Conservation (phyloP, 148 eudicot genomes). For the Spergularia marina region DNA sequence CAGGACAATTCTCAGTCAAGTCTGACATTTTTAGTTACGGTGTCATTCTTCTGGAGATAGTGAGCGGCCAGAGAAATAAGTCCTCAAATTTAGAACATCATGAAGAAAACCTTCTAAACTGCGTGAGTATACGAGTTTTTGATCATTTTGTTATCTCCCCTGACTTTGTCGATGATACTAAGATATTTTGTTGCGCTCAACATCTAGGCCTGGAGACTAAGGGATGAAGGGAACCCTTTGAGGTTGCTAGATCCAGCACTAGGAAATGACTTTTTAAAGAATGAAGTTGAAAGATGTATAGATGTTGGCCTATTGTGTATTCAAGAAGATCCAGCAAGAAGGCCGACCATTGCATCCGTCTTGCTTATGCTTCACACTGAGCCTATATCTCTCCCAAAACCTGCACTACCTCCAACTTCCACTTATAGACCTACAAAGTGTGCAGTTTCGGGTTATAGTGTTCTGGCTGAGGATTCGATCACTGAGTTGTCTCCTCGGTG, state of each 20-base stretch:
- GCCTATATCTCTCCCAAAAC: conserved; percentile 13
- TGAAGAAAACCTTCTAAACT: conserved; percentile 20
- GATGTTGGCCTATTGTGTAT: conserved; percentile 30
- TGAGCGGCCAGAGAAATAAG: conserved; percentile 33
- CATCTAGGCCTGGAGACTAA: conserved; percentile 28
- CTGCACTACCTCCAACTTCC: conserved; percentile 14
- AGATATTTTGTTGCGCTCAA: background rate
- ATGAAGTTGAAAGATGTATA: conserved; percentile 29
- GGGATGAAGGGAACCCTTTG: conserved; percentile 16
- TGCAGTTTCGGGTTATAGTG: background rate
- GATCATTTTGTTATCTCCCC: background rate
- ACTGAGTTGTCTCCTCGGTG: conserved; percentile 16
- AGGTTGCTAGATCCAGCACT: conserved; percentile 22
- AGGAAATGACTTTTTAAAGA: conserved; percentile 3
- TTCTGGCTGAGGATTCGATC: background rate
- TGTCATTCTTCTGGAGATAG: conserved; percentile 62
- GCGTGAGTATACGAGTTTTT: background rate
- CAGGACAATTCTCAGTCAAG: conserved; percentile 72
- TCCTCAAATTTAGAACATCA: background rate
- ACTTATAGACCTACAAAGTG: conserved; percentile 3
- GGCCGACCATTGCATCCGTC: conserved; percentile 32
- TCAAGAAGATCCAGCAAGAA: conserved; percentile 27
- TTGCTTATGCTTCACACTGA: conserved; percentile 24
- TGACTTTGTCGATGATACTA: background rate
- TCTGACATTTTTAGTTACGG: conserved; percentile 76